Evolutionary conservation across 1,284 basidiomycete genomes (phyloP).

Genomic region (Cryptococcus jaspeensis): DNA sequence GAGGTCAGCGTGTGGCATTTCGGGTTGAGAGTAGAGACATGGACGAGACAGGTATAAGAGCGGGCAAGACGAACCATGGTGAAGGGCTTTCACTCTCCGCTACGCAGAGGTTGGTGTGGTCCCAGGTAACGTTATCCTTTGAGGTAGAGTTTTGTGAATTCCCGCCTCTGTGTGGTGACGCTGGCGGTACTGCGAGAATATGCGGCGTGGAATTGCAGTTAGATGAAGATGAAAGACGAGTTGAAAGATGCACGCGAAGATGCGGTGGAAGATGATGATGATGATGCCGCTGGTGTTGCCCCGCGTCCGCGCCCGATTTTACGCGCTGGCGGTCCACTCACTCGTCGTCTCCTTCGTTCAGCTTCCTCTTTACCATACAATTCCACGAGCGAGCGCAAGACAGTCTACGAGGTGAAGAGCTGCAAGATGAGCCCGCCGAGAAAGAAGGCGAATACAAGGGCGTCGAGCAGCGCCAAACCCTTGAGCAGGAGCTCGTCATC

Average conservation of each 20-base stretch:
- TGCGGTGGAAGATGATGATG: background rate
- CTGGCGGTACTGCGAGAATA: background rate
- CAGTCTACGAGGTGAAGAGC: no score
- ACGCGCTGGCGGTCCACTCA: background rate
- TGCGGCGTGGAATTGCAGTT: background rate
- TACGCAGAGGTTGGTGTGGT: no score
- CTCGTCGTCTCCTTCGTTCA: no score
- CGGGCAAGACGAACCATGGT: constrained; percentile 5
- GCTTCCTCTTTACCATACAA: no score
- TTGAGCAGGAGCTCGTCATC: background rate
- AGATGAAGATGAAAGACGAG: background rate
- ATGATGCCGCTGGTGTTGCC: background rate
- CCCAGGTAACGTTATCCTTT: no score
- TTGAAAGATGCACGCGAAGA: background rate
- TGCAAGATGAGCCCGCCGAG: background rate
- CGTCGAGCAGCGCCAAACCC: background rate
- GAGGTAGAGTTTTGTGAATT: background rate
- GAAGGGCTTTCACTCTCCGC: background rate
- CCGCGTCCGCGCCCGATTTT: background rate
- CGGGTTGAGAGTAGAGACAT: background rate
- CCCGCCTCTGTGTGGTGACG: background rate
- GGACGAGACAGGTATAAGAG: background rate
- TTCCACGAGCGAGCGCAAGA: no score
- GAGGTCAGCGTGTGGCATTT: constrained; percentile 1
- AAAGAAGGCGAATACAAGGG: background rate